Evolutionary conservation across 441 rosid species (phyloP), one percentile per base, ranked within the genome.

Genomic region (Pelargonium myrrhifolium): DNA sequence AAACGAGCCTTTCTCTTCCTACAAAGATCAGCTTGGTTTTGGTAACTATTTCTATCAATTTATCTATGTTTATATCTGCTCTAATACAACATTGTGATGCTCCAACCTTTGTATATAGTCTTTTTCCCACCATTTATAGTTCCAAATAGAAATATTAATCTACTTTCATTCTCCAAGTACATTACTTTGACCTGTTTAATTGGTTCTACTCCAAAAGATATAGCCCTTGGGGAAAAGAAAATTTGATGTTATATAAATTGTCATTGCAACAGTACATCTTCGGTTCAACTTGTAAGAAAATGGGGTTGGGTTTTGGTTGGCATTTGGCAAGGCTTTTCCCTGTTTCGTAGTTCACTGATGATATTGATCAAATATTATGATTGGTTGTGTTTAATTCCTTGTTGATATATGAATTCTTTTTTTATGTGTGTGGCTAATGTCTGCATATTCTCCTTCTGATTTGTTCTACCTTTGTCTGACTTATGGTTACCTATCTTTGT

Each of bases 11-110:
- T 91, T 93, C 83, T 93, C 99, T 8, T 83, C 96, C 65, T 93
- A 93, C 80, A 93, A 91, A 79, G 97, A 93, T 79, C 99, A 91
- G 74, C 86, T 93, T 65, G 99, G 99, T 64, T 93, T 93, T 64
- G 99, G 99, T 91, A 49, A 49, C 56, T 49, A 49, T 49, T 49
- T 2, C 20, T 15, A n/a, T 49, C 56, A 1, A 12, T 4, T 4
- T 49, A 5, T 49, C 8, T 18, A 49, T 28, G 31, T 28, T 2
- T 28, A 49, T 14, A 49, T 49, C 56, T 49, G 56, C 5, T 15
- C 5, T 49, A 49, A 5, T 49, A 49, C 17, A 28, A 4, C 3
- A 49, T 18, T 12, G n/a, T n/a, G n/a, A n/a, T n/a, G n/a, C n/a
- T n/a, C n/a, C n/a, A n/a, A n/a, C n/a, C n/a, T n/a, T n/a, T n/a